Conservation (phyloP, 2,329 filamentous ascomycete species). For the Sclerotinia spermophila region DNA sequence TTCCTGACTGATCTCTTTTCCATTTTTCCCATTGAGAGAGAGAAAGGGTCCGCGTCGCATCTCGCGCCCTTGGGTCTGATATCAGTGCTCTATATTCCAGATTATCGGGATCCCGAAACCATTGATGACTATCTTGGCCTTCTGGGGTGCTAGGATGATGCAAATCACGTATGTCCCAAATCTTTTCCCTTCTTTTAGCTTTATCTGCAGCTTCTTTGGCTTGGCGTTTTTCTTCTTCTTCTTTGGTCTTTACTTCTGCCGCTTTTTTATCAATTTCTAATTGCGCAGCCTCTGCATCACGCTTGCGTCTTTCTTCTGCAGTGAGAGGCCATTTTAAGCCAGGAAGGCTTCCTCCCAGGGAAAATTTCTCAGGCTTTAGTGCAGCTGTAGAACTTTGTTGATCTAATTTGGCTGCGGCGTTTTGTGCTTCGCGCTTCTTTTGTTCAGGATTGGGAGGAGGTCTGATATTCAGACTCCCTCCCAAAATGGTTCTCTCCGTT, state of each 20-base stretch:
- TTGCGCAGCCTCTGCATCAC: neutral
- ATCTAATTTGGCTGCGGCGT: neutral
- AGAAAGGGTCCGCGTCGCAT: too few species aligned
- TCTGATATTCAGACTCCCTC: neutral
- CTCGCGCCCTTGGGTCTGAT: too few species aligned
- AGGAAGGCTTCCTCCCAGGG: neutral
- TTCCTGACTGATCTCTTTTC: too few species aligned
- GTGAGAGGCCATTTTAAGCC: neutral
- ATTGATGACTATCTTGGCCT: too few species aligned
- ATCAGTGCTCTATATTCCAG: too few species aligned
- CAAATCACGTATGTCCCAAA: too few species aligned
- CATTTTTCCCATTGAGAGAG: neutral
- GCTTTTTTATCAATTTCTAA: neutral
- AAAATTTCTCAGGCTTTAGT: neutral
- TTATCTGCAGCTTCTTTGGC: neutral
- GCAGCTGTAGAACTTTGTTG: neutral
- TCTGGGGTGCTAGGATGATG: too few species aligned
- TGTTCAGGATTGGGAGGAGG: neutral
- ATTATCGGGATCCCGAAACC: too few species aligned
- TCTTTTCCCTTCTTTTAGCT: too few species aligned
- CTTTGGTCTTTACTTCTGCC: neutral
- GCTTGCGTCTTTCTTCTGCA: neutral
- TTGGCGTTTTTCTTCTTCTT: neutral
- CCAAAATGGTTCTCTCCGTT: neutral
- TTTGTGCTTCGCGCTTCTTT: neutral